phyloP scores from a whole-genome alignment of 1,284 basidiomycete species.

The Austropuccinia psidii region DNA sequence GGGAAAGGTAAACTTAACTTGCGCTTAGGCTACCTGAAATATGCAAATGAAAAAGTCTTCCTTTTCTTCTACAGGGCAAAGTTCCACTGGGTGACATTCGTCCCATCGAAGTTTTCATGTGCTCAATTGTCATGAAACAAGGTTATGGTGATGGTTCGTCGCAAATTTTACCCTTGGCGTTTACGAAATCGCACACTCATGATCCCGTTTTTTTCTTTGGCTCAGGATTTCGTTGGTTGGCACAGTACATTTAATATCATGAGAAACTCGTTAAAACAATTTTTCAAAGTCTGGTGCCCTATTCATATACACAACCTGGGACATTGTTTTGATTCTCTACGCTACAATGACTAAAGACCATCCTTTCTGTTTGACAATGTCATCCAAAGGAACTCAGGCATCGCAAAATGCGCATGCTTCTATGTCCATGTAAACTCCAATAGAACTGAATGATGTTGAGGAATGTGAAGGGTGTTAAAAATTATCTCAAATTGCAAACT shows the following conservation, averaged over 20 bases:
- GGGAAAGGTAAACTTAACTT: constrained; percentile 67
- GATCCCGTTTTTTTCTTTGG: not conserved
- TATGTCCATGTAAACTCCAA: too few relatives aligned
- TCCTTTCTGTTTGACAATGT: too few relatives aligned
- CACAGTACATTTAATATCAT: constrained; percentile 87
- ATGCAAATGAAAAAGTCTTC: not conserved
- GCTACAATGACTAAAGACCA: too few relatives aligned
- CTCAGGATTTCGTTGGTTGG: constrained; percentile 79
- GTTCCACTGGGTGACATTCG: constrained; percentile 93
- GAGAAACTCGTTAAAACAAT: too few relatives aligned
- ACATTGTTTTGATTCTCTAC: too few relatives aligned
- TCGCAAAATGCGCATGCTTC: too few relatives aligned
- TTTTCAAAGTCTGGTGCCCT: too few relatives aligned
- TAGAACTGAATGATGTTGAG: too few relatives aligned
- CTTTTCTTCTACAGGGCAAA: constrained; percentile 64
- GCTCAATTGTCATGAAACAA: constrained; percentile 97
- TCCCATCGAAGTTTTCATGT: constrained; percentile 99
- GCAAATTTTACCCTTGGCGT: not conserved
- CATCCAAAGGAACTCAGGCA: too few relatives aligned
- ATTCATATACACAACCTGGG: too few relatives aligned
- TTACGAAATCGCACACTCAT: not conserved
- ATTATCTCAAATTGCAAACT: too few relatives aligned
- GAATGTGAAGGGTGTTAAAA: too few relatives aligned
- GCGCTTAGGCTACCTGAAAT: constrained; percentile 22
- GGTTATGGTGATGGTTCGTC: constrained; percentile 84